Evolutionary conservation across 306 rosid genomes (phyloP).

Genomic region (Vigna unguiculata): DNA sequence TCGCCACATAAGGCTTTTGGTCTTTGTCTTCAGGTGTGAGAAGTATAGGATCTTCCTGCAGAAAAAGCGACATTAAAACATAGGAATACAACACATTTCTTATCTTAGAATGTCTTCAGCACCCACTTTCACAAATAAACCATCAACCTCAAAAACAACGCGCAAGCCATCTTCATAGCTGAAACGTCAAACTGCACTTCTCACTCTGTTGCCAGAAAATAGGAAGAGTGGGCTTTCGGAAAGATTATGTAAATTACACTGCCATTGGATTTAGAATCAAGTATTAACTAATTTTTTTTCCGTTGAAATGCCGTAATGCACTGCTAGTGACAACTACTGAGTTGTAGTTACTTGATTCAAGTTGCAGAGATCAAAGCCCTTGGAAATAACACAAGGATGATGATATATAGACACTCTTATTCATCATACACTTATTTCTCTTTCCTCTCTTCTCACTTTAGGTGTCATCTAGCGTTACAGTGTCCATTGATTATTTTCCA

Average conservation of each 20-base stretch:
- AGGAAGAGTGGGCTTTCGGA: neutral
- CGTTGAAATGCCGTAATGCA: neutral
- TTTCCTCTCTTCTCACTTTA: neutral
- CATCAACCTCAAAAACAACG: slow-evolving; percentile 14
- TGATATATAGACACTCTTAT: neutral
- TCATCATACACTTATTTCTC: neutral
- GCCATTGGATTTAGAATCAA: neutral
- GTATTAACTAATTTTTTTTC: neutral
- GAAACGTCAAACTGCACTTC: slow-evolving; percentile 9
- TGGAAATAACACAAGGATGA: neutral
- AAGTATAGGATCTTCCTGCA: slow-evolving; percentile 97
- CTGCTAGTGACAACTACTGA: neutral
- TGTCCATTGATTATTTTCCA: neutral
- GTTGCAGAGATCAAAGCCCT: neutral
- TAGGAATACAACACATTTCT: slow-evolving; percentile 25
- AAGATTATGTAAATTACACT: neutral
- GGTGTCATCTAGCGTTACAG: neutral
- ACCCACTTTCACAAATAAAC: slow-evolving; percentile 35
- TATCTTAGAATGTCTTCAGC: neutral
- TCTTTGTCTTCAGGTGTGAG: slow-evolving; percentile 71
- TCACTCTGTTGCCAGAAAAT: neutral
- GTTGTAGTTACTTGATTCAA: neutral
- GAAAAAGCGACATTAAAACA: slow-evolving; percentile 24
- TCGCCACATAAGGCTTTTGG: slow-evolving; percentile 96
- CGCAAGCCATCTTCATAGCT: slow-evolving; percentile 22